Base-by-base conservation (phyloP, 208 protist genomes). In the Crithidia bombi region DNA sequence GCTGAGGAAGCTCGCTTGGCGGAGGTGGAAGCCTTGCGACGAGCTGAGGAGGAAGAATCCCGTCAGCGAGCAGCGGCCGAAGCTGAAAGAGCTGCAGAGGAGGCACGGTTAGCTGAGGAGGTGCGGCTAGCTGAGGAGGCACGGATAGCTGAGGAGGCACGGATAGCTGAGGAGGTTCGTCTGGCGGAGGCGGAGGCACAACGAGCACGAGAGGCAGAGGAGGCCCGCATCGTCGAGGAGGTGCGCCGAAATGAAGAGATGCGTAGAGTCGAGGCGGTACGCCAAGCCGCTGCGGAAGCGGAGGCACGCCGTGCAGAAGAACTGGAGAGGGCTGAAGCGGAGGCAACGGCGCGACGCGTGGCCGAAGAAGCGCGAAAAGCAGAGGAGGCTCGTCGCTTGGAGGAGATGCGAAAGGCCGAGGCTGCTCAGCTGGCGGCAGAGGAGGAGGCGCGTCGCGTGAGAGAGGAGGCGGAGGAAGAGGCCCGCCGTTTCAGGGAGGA, bases 381-480 rank as follows among this genome's bases (percentile, higher is more conserved):
- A 5, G 39, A 47, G 41, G 57, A 63, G 28, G 35, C 36, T 1
- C 38, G 57, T 0, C 39, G 0, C 26, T 2, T 15, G 0, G 57
- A 51, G 19, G 39, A 63, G 26, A 41, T 19, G 1, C 57, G 52
- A 43, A 5, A 11, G 6, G 33, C 52, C 5, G 52, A 58, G 30
- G 52, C 23, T 2, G 54, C 41, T 30, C 11, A 6, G 25, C 51
- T 38, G 39, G 51, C 32, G 0, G 68, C 49, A 46, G 69, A 33
- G 25, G 68, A 59, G 55, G 69, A 33, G 25, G 59, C 36, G 32
- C 58, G 38, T 21, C 59, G 23, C 39, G 50, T 39, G 36, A 21
- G 25, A 41, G 3, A 50, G 6, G 39, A 64, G 3, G 49, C 43
- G 1, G 35, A 43, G 50, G 33, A 59, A 35, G 9, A 59, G 54